Base-by-base conservation (phyloP, 129 eudicot species). In the Flaveria ramosissima region DNA sequence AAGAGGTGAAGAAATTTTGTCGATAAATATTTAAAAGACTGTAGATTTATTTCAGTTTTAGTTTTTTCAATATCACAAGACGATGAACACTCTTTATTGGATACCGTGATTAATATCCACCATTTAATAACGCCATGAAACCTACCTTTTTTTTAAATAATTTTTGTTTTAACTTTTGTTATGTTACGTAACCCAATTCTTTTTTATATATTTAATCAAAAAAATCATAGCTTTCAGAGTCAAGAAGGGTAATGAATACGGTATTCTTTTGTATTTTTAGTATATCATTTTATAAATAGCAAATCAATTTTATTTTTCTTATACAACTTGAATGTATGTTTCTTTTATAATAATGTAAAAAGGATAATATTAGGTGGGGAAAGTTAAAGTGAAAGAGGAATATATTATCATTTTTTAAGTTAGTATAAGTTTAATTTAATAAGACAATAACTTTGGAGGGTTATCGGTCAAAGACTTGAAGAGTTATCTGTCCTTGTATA, bases 101-200 rank as follows among this genome's bases (percentile, higher is more conserved):
- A 61, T 47, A 78, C 82, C 77, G 82, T 78, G 77, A 36, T 71
- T 78, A 78, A 32, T 76, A 65, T 50, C 42, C 32, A 65, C 53
- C 80, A 61, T 64, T 48, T 65, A 76, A 78, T 78, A 78, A 78
- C 74, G 76, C 70, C 77, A 78, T 71, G 62, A 71, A 78, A 78
- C 77, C 82, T 78, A 61, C 82, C 57, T 23, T 55, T 71, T 77
- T 39, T 50, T 76, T 51, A 13, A 52, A 76, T 50, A 41, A 41
- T n/a, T 61, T 61, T 61, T n/a, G 5, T 26, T 61, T 61, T 26
- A 61, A 61, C 68, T 61, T 61, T 61, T 61, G 42, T 61, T 61
- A 61, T 61, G 68, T 61, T 61, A 61, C 68, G 68, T 61, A 61
- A 61, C 13, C 68, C 23, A 39, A 36, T 13, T 30, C 2, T 30